Evolutionary conservation across 2,329 filamentous ascomycete species (phyloP).

Genomic region (Xylariales sp.): DNA sequence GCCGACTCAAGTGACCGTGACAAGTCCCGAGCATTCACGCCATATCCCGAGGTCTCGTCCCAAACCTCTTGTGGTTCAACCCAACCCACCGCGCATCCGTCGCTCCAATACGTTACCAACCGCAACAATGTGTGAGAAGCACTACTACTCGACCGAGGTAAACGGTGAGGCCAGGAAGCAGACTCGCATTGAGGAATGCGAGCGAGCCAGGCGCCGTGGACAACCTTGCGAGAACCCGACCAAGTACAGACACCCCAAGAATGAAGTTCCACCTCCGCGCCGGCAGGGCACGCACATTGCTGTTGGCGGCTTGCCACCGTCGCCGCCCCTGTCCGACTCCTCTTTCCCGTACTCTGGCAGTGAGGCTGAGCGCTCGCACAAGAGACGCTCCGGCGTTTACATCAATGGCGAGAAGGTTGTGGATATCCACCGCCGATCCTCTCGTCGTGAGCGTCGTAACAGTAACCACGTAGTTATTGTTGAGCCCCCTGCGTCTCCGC

Average conservation of each 20-base stretch:
- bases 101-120: slow-evolving; percentile 7
- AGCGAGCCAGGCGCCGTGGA: neutral
- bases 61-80: slow-evolving; percentile 6
- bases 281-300: neutral
- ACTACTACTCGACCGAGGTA: slow-evolving; percentile 5
- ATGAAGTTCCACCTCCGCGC: neutral
- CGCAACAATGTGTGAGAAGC: slow-evolving; percentile 10
- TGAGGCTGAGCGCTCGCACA: slow-evolving; percentile 7
- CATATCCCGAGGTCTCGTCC: slow-evolving; percentile 5
- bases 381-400: slow-evolving; percentile 6
- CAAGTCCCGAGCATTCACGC: neutral
- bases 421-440: slow-evolving; percentile 3
- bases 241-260: slow-evolving; percentile 5
- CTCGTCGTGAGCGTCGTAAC: slow-evolving; percentile 6
- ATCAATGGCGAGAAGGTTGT: slow-evolving; percentile 2
- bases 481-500: slow-evolving; percentile 4
- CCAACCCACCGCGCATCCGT: slow-evolving; percentile 2
- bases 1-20: neutral
- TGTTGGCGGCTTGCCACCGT: slow-evolving; percentile 3
- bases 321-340: slow-evolving; percentile 7
- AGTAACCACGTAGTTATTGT: slow-evolving; percentile 6
- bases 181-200: neutral
- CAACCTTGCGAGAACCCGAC: slow-evolving; percentile 1
- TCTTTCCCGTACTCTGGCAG: slow-evolving; percentile 6
- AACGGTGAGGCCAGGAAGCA: neutral